Evolutionary conservation across 805 yeast genomes (phyloP), one percentile per base, ranked within the genome.

Genomic region (Yamadazyma ubonensis): DNA sequence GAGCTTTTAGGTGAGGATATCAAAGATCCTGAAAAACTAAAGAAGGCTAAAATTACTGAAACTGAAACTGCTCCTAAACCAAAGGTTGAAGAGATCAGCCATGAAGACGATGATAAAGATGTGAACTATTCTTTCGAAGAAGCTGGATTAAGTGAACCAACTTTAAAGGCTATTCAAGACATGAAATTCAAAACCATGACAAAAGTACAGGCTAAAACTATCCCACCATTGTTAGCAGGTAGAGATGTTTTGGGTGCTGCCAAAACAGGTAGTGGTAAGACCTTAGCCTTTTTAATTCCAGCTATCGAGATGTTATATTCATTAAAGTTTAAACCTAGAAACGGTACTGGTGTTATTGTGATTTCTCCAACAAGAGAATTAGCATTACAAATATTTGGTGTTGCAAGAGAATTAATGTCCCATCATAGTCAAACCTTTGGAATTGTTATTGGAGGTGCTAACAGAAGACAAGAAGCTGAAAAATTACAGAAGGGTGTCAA

Each of bases 171-270:
- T 16, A 81, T 93, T 49, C 71, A 72, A 28, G 83, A 80, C 23
- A 86, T 93, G 96, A 97, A 96, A 1, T 93, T 93, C 67, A 73
- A 78, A 10, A 83, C 70, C 38, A 87, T 93, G 97, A 95, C 99
- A 1, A 79, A 82, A 48, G 98, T 93, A 7, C 99, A 93, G 66
- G 83, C 95, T 19, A 81, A 91, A 65, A 89, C 99, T 9, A 93
- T 93, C 41, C 98, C 99, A 5, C 98, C 99, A 8, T 72, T 93
- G 46, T 67, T 95, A 48, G 97, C 98, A 1, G 99, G 99, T 31
- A 79, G 91, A 53, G 99, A 93, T 65, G 98, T 95, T 15, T 74
- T 93, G 39, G 99, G 99, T 51, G 99, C 99, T n/a, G 99, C 99
- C 42, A 91, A 90, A 68, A 93, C 99, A 2, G 99, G 99, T 39